A percentile compares a stretch with the other conserved stretches of the same genome.
Conservation (phyloP, 192 early-diverging fungal species). For the Gryganskiella cystojenkinii region DNA sequence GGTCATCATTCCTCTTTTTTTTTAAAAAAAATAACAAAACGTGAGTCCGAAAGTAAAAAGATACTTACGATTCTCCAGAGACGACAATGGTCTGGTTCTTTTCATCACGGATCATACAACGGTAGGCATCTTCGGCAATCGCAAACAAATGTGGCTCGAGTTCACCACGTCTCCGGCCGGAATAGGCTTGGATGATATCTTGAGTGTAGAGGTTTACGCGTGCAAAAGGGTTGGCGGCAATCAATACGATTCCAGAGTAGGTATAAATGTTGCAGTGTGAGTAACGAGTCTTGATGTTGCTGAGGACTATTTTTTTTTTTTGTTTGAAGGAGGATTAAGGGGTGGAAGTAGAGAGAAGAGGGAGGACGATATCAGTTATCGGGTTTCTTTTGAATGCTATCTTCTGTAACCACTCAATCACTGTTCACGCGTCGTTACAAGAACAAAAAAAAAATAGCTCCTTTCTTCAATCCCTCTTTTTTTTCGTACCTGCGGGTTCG, state of each 20-base stretch:
- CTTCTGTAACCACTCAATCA: too few relatives aligned
- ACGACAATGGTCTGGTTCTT: slow-evolving; percentile 99
- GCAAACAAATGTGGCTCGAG: slow-evolving; percentile 99
- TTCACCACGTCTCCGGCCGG: slow-evolving; percentile 92
- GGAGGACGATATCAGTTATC: too few relatives aligned
- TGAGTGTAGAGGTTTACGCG: slow-evolving; percentile 89
- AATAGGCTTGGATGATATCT: slow-evolving; percentile 93
- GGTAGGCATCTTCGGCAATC: slow-evolving; percentile 97
- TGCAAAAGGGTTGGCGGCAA: slow-evolving; percentile 97
- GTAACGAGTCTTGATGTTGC: slow-evolving; percentile 93
- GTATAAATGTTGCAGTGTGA: slow-evolving; percentile 96
- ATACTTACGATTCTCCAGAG: slow-evolving; percentile 84
- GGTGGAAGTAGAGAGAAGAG: neutral
- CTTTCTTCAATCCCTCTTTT: neutral
- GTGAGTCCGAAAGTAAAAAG: too few relatives aligned
- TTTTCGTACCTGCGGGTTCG: slow-evolving; percentile 81
- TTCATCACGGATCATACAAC: slow-evolving; percentile 91
- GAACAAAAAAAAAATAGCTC: too few relatives aligned
- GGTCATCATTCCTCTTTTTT: too few relatives aligned
- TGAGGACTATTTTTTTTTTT: slow-evolving; percentile 81
- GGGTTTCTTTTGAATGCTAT: too few relatives aligned
- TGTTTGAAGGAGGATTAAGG: too few relatives aligned
- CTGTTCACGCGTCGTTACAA: too few relatives aligned
- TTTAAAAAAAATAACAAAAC: too few relatives aligned
- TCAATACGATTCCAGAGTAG: slow-evolving; percentile 99